These are phyloP conservation scores for Acanthamoeba rhysodes DNA, from an alignment of 208 protist species.

Conservation along the genomic window DNA sequence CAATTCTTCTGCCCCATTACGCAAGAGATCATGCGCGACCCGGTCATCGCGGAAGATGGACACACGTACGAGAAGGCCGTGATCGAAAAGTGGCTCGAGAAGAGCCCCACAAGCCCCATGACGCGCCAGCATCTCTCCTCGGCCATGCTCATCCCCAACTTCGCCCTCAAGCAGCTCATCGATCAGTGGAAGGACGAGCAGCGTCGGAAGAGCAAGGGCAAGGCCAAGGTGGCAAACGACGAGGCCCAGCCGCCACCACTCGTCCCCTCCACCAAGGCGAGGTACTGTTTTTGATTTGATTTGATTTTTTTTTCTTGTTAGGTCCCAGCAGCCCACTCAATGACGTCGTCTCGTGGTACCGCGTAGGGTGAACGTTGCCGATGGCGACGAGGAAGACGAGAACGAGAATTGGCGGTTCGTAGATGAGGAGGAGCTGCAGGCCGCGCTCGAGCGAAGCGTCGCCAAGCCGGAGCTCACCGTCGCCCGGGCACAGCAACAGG, in stretches of 20 bases:
- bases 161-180: constrained; percentile 51
- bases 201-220: constrained; percentile 7
- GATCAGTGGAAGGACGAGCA: constrained; percentile 38
- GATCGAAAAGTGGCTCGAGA: constrained; percentile 75
- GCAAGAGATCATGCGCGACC: constrained; percentile 74
- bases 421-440: constrained; percentile 25
- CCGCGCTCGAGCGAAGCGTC: constrained; percentile 1
- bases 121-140: background rate
- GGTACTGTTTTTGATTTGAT: background rate
- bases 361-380: background rate
- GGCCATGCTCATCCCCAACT: constrained; percentile 47
- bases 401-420: constrained; percentile 29
- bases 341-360: background rate
- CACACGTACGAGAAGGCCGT: constrained; percentile 75
- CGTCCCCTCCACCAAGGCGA: background rate
- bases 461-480: background rate
- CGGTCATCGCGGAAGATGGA: constrained; percentile 73
- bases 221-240: background rate
- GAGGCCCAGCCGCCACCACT: background rate
- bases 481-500: background rate
- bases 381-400: background rate
- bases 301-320: background rate
- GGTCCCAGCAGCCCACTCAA: background rate
- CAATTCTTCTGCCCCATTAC: constrained; percentile 76
- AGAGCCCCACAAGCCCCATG: constrained; percentile 42